These are phyloP conservation scores for Leptographium lundbergii DNA, from an alignment of 2,329 filamentous ascomycete genomes.

Conservation along the genomic window DNA sequence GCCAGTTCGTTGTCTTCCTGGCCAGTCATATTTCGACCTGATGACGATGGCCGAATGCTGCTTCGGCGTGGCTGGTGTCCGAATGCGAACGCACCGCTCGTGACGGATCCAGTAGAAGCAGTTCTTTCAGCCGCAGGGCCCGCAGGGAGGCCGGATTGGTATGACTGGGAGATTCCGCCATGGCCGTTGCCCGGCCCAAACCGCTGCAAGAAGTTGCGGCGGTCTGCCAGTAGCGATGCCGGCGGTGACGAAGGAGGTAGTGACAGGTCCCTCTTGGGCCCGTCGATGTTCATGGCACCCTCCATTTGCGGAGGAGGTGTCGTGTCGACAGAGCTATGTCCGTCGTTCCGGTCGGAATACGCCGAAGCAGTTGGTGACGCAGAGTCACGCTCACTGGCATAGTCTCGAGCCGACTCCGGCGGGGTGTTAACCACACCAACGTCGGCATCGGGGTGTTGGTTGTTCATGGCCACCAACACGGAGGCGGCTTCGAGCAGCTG, in stretches of 20 bases:
- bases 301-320: slow-evolving; percentile 72
- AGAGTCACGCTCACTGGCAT: slow-evolving; percentile 70
- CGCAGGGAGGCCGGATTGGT: slow-evolving; percentile 51
- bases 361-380: slow-evolving; percentile 70
- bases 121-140: background rate
- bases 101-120: slow-evolving; percentile 35
- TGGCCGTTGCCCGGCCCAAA: background rate
- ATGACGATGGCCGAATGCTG: slow-evolving; percentile 37
- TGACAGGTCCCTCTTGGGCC: slow-evolving; percentile 20
- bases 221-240: slow-evolving; percentile 33
- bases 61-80: background rate
- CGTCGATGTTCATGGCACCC: slow-evolving; percentile 37
- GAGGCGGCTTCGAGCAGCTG: slow-evolving; percentile 93
- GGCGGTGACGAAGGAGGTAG: slow-evolving; percentile 28
- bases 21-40: slow-evolving; percentile 60
- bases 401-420: slow-evolving; percentile 53
- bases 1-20: slow-evolving; percentile 81
- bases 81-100: slow-evolving; percentile 16
- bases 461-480: slow-evolving; percentile 86
- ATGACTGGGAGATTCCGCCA: slow-evolving; percentile 56
- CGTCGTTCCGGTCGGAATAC: slow-evolving; percentile 65
- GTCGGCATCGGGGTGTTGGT: slow-evolving; percentile 16
- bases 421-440: slow-evolving; percentile 40
- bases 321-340: slow-evolving; percentile 77
- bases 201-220: slow-evolving; percentile 34